Evolutionary conservation across 1,139 yeast genomes (phyloP).

Genomic region (Protomyces macrosporus): DNA sequence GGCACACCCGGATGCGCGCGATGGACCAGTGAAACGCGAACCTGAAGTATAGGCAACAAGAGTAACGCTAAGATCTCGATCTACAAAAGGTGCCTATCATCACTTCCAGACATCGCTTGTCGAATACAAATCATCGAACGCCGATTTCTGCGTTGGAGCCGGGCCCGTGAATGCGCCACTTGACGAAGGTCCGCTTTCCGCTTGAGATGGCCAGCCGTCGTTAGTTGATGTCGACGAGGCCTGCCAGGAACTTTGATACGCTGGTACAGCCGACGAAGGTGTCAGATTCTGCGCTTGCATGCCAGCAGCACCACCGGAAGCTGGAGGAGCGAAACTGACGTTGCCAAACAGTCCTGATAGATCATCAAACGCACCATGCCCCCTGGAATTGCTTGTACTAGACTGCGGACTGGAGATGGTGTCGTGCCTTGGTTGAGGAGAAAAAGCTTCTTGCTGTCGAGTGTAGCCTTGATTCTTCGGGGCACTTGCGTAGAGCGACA

Average conservation of each 20-base stretch:
- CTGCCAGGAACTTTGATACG: not conserved
- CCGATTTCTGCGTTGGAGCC: conserved; percentile 1
- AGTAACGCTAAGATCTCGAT: not conserved
- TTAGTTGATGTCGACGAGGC: not conserved
- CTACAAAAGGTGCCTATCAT: not conserved
- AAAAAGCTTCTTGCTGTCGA: not conserved
- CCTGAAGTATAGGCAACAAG: too few relatives aligned
- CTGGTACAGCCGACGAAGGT: not conserved
- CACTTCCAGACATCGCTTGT: conserved; percentile 25
- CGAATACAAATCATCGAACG: conserved; percentile 18
- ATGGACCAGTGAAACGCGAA: too few relatives aligned
- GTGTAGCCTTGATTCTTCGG: conserved; percentile 27
- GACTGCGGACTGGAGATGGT: not conserved
- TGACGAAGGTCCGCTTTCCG: not conserved
- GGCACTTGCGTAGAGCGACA: conserved; percentile 83
- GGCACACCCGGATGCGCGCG: too few relatives aligned
- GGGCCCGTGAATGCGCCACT: not conserved
- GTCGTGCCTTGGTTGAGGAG: not conserved
- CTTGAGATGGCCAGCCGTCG: not conserved
- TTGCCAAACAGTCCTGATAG: conserved; percentile 18
- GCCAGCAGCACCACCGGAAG: not conserved
- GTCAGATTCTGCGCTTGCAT: not conserved
- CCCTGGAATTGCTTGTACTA: not conserved
- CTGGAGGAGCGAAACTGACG: conserved; percentile 7
- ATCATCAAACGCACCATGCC: conserved; percentile 9